These are phyloP conservation scores for Osmozyma mogii DNA, from an alignment of 805 yeast genomes.

Conservation along the genomic window DNA sequence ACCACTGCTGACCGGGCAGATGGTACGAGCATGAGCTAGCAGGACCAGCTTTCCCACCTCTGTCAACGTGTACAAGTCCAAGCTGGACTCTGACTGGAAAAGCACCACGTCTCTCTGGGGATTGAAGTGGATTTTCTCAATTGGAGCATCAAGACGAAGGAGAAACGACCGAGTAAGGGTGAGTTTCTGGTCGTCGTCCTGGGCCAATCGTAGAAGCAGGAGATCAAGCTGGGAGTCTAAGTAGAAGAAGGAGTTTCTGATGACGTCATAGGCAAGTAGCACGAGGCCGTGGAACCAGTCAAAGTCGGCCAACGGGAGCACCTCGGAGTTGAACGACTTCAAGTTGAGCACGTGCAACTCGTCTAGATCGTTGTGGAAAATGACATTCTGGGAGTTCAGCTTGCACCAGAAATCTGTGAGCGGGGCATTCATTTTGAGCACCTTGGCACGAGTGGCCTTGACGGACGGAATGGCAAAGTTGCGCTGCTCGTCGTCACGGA, in stretches of 20 bases:
- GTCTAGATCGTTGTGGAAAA: constrained; percentile 19
- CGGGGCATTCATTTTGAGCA: constrained; percentile 27
- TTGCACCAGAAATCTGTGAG: constrained; percentile 28
- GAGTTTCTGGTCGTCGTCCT: constrained; percentile 2
- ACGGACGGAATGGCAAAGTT: constrained; percentile 20
- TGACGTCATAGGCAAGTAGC: constrained; percentile 18
- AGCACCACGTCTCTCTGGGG: constrained; percentile 10
- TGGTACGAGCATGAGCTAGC: not conserved
- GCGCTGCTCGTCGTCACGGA: constrained; percentile 24
- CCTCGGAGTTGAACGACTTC: constrained; percentile 21
- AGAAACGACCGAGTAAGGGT: constrained; percentile 2
- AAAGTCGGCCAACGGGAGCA: constrained; percentile 18
- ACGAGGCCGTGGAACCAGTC: constrained; percentile 21
- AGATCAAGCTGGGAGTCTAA: constrained; percentile 19
- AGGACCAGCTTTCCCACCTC: not conserved
- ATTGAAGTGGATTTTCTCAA: constrained; percentile 8
- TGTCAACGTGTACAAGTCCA: constrained; percentile 2
- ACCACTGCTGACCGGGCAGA: constrained; percentile 1
- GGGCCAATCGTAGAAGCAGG: constrained; percentile 14
- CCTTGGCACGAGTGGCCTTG: constrained; percentile 21
- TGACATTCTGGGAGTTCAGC: constrained; percentile 30
- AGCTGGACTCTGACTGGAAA: constrained; percentile 1
- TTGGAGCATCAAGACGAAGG: too few relatives aligned
- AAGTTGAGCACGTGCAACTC: constrained; percentile 29
- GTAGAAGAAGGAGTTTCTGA: constrained; percentile 21